A percentile compares a stretch with the other conserved stretches of the same genome.
phyloP scores from a whole-genome alignment of 2,329 filamentous ascomycete genomes.

The Pyrenophora tritici-repentis region DNA sequence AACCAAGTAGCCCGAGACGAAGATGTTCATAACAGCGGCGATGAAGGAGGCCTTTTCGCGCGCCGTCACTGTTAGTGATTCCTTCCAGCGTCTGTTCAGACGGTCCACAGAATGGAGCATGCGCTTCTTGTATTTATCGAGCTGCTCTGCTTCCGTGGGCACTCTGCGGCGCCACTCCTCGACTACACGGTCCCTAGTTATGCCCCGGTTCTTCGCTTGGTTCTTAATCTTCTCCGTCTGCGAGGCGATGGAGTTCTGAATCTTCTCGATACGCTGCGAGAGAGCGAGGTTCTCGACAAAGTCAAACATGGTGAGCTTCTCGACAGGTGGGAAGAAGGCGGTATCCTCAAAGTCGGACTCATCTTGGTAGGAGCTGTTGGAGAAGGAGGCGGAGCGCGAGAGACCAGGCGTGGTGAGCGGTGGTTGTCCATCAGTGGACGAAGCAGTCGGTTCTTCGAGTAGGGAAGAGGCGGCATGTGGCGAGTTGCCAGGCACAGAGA shows the following conservation, averaged over 20 bases:
- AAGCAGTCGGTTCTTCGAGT: slow-evolving; percentile 53
- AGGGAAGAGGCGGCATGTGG: slow-evolving; percentile 34
- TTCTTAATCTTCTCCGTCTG: slow-evolving; percentile 88
- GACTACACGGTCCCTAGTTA: slow-evolving; percentile 86
- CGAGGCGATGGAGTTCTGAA: slow-evolving; percentile 79
- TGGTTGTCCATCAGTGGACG: slow-evolving; percentile 49
- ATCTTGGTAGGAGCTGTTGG: slow-evolving; percentile 84
- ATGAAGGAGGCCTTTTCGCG: slow-evolving; percentile 97
- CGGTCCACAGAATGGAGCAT: slow-evolving; percentile 91
- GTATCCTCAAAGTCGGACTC: slow-evolving; percentile 75
- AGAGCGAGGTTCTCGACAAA: slow-evolving; percentile 91
- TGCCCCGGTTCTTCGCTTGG: slow-evolving; percentile 75
- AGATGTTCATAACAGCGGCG: slow-evolving; percentile 93
- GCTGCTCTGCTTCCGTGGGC: slow-evolving; percentile 86
- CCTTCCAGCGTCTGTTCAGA: slow-evolving; percentile 82
- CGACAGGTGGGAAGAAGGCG: slow-evolving; percentile 74
- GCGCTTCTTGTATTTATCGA: slow-evolving; percentile 85
- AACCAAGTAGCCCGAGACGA: slow-evolving; percentile 92
- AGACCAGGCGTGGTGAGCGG: slow-evolving; percentile 58
- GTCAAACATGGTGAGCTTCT: slow-evolving; percentile 89
- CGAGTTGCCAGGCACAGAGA: slow-evolving; percentile 34
- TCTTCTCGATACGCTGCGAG: slow-evolving; percentile 85
- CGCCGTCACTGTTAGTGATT: slow-evolving; percentile 83
- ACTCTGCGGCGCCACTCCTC: slow-evolving; percentile 89
- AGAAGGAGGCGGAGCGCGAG: slow-evolving; percentile 80